Conservation (phyloP, 176 grass and related monocot genomes). For the Thalia dealbata region DNA sequence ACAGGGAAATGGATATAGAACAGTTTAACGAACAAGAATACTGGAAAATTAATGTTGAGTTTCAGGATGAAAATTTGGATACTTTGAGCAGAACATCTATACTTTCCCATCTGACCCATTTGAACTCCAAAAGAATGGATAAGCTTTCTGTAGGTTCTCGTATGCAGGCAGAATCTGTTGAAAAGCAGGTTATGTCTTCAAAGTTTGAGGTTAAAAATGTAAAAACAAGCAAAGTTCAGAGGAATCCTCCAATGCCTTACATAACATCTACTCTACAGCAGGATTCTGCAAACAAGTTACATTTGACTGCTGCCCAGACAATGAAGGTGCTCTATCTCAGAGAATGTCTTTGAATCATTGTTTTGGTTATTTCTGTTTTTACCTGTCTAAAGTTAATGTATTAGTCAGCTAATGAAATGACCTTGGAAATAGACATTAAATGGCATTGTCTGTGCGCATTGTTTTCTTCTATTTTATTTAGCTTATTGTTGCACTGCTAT, state of each 20-base stretch:
- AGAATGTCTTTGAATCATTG: neutral
- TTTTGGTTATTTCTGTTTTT: constrained; percentile 1
- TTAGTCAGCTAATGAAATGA: neutral
- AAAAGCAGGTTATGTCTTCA: constrained; percentile 43
- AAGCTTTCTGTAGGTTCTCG: constrained; percentile 64
- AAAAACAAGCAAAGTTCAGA: constrained; percentile 64
- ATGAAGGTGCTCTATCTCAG: constrained; percentile 50
- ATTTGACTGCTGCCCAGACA: constrained; percentile 56
- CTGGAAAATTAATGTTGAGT: constrained; percentile 56
- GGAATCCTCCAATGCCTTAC: constrained; percentile 72
- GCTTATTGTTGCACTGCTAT: too few species aligned
- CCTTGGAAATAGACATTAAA: neutral
- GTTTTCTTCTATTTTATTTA: neutral
- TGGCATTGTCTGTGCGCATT: neutral
- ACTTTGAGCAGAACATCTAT: constrained; percentile 18
- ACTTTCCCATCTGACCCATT: constrained; percentile 57
- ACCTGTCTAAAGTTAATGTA: neutral
- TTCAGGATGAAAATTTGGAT: constrained; percentile 30
- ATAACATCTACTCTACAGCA: constrained; percentile 97
- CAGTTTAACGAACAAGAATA: constrained; percentile 69
- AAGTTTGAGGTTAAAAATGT: constrained; percentile 56
- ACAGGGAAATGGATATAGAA: constrained; percentile 82
- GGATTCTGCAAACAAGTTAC: constrained; percentile 72
- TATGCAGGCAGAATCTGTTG: constrained; percentile 44
- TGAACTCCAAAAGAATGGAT: constrained; percentile 66